Base-by-base conservation (phyloP, 495 filamentous ascomycete species). In the Penicillium cosmopolitanum region DNA sequence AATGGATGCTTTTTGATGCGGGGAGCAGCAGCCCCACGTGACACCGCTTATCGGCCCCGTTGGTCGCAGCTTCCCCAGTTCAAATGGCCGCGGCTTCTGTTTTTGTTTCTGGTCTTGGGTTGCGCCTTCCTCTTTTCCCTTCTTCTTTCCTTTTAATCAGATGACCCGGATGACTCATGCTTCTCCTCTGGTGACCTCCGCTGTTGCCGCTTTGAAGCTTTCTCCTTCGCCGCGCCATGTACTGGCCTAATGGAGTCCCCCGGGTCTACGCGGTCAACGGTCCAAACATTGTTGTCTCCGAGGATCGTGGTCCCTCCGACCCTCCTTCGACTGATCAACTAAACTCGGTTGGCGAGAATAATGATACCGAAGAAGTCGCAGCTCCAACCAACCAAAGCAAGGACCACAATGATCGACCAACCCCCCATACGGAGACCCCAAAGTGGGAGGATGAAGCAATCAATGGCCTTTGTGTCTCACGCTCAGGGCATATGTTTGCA, bases 211-310 rank as follows among this genome's bases (percentile, higher is more conserved):
- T 6, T 38, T n/a, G 36, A 12, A 38, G 15, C 36, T 38, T n/a
- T 38, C 36, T 63, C 64, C 57, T 52, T 56, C 62, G 53, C 59
- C 57, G 68, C 85, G 83, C 83, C 82, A 97, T 97, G 93, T 97
- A 97, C 83, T 97, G 94, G 94, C 94, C 94, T 66, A 82, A 95
- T 77, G 92, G 92, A 73, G 90, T 92, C 61, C 93, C 93, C 59
- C 83, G 87, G 75, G 89, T 96, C 68, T 96, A 94, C 83, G 89
- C 90, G 73, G 88, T 88, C 75, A 88, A 83, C 75, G 79, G 82
- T 64, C 80, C 82, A 50, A 66, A 73, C 65, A 74, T 72, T 48
- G 58, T 68, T 53, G 64, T 72, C 60, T 70, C 76, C 42, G 78
- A 80, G 40, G 47, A 71, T 54, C 61, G 60, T 51, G 58, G 68